These are phyloP conservation scores for Thyridium curvatum DNA, from an alignment of 2,329 filamentous ascomycete species.

Conservation along the genomic window DNA sequence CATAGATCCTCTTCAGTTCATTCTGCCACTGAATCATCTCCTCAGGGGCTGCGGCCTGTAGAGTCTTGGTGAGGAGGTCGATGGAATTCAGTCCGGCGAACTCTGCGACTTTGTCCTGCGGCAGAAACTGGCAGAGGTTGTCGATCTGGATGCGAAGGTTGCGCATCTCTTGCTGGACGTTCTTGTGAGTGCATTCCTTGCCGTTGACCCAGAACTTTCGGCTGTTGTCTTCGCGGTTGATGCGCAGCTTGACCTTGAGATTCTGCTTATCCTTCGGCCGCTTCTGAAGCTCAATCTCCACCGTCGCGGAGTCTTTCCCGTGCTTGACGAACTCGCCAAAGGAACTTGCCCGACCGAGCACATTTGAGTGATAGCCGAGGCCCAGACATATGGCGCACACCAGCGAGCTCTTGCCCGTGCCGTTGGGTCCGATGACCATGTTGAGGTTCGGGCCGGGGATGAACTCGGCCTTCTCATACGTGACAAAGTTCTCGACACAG, in stretches of 20 bases:
- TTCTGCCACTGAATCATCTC: constrained; percentile 77
- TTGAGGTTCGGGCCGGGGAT: constrained; percentile 87
- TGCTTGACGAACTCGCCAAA: constrained; percentile 92
- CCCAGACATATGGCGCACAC: constrained; percentile 96
- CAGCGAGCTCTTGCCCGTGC: constrained; percentile 93
- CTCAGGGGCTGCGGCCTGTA: constrained; percentile 77
- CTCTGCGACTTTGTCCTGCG: constrained; percentile 91
- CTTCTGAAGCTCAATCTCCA: constrained; percentile 85
- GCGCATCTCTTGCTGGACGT: constrained; percentile 60
- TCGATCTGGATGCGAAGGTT: constrained; percentile 88
- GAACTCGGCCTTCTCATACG: constrained; percentile 89
- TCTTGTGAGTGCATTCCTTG: constrained; percentile 52
- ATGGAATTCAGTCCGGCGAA: constrained; percentile 81
- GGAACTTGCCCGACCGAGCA: constrained; percentile 79
- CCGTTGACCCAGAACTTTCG: constrained; percentile 75
- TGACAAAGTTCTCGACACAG: constrained; percentile 83
- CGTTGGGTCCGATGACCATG: constrained; percentile 99
- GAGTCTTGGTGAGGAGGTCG: constrained; percentile 77
- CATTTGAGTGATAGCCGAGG: constrained; percentile 73
- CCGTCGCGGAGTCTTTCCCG: constrained; percentile 66
- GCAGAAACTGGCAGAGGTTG: constrained; percentile 94
- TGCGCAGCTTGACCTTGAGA: constrained; percentile 66
- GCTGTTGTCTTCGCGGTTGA: constrained; percentile 76
- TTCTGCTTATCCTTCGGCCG: constrained; percentile 56
- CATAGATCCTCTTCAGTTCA: constrained; percentile 64